phyloP scores from a whole-genome alignment of 257 asterid species.

The Orobanche coerulescens region DNA sequence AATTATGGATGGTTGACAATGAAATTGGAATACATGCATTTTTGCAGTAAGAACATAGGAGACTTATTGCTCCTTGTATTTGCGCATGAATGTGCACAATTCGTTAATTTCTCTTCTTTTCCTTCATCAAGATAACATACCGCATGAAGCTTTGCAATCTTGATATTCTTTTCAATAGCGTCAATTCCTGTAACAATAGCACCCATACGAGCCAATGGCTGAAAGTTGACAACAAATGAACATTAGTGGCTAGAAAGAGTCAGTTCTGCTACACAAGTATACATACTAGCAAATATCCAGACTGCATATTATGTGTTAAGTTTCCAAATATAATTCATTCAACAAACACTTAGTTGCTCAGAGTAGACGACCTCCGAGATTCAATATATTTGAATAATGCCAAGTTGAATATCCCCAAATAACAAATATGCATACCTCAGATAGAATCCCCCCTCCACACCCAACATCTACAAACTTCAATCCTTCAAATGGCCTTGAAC shows the following conservation, averaged over 20 bases:
- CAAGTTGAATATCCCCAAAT: slow-evolving; percentile 7
- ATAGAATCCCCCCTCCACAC: slow-evolving; percentile 94
- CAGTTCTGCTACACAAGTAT: not conserved
- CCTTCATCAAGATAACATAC: slow-evolving; percentile 34
- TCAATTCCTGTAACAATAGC: slow-evolving; percentile 83
- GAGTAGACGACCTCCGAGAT: not conserved
- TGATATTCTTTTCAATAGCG: slow-evolving; percentile 88
- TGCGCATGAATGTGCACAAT: not conserved
- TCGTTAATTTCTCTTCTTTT: not conserved
- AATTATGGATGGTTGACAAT: not conserved
- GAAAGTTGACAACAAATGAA: slow-evolving; percentile 20
- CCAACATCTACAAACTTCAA: slow-evolving; percentile 64
- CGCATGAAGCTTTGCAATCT: slow-evolving; percentile 80
- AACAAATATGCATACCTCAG: slow-evolving; percentile 56
- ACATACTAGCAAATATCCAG: not conserved
- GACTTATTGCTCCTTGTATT: slow-evolving; percentile 2
- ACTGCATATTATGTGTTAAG: not conserved
- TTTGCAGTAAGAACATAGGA: not conserved
- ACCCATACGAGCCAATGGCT: slow-evolving; percentile 96
- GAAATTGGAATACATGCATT: slow-evolving; percentile 8
- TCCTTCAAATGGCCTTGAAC: slow-evolving; percentile 82
- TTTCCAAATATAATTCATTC: slow-evolving; percentile 1
- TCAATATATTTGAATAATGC: not conserved
- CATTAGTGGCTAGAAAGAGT: slow-evolving; percentile 10
- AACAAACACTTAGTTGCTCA: slow-evolving; percentile 1